Percentiles rank a stretch among this genome's conserved stretches.
phyloP scores from a whole-genome alignment of 768 basidiomycete genomes.

The Trametes cubensis region DNA sequence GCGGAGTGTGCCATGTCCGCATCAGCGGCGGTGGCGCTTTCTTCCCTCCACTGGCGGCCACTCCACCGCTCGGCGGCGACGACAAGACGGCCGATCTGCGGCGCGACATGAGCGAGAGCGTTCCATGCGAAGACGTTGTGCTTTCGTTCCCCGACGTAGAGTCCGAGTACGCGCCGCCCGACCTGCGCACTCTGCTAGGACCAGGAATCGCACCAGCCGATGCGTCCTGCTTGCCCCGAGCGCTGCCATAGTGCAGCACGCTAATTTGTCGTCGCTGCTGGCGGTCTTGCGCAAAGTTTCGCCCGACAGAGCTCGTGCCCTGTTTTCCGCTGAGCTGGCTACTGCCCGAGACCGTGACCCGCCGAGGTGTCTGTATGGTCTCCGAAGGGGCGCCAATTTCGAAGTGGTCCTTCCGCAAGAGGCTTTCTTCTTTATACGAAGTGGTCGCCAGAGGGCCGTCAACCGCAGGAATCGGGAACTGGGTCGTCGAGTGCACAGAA shows the following conservation, averaged over 20 bases:
- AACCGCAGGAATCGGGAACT: constrained; percentile 23
- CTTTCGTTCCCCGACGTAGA: constrained; percentile 18
- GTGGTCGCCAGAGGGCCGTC: not conserved
- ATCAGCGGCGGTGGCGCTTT: constrained; percentile 21
- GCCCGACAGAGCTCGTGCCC: not conserved
- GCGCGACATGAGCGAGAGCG: constrained; percentile 12
- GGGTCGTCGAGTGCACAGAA: constrained; percentile 23
- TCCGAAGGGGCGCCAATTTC: constrained; percentile 1
- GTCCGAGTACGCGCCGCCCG: constrained; percentile 20
- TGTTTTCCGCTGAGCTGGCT: not conserved
- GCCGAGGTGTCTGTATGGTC: not conserved
- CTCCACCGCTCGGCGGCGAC: not conserved
- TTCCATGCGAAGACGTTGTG: constrained; percentile 7
- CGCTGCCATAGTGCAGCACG: constrained; percentile 10
- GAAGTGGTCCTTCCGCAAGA: constrained; percentile 24
- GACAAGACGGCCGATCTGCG: constrained; percentile 13
- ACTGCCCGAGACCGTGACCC: constrained; percentile 13
- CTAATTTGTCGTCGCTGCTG: constrained; percentile 19
- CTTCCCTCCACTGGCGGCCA: not conserved
- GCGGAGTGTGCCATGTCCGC: constrained; percentile 21
- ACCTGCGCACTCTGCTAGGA: constrained; percentile 12
- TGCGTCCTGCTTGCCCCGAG: constrained; percentile 11
- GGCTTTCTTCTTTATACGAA: constrained; percentile 23
- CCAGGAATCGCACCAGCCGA: not conserved
- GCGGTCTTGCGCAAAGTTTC: constrained; percentile 5